phyloP scores from a whole-genome alignment of 2,329 filamentous ascomycete species.

The Volutella citrinella region DNA sequence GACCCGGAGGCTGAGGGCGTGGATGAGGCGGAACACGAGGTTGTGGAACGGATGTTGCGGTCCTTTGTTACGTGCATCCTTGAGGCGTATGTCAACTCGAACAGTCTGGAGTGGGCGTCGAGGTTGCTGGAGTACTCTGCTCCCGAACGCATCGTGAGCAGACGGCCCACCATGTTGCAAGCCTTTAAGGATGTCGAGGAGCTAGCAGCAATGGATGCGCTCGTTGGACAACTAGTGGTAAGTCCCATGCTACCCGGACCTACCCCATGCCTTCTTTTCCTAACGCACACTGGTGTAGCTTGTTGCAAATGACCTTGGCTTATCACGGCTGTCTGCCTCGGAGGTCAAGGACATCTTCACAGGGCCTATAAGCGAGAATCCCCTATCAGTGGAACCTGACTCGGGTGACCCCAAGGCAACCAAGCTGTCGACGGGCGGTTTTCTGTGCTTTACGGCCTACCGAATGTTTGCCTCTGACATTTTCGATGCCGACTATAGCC shows the following conservation, averaged over 20 bases:
- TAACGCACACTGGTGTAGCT: slow-evolving; percentile 41
- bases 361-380: slow-evolving; percentile 40
- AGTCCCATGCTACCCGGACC: slow-evolving; percentile 24
- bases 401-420: slow-evolving; percentile 48
- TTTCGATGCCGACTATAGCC: slow-evolving; percentile 54
- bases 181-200: slow-evolving; percentile 62
- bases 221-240: slow-evolving; percentile 71
- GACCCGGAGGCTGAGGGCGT: slow-evolving; percentile 54
- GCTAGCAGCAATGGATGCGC: slow-evolving; percentile 59
- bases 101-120: slow-evolving; percentile 59
- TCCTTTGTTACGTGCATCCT: slow-evolving; percentile 76
- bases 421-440: slow-evolving; percentile 56
- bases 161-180: slow-evolving; percentile 58
- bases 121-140: slow-evolving; percentile 67
- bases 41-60: slow-evolving; percentile 65
- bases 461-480: slow-evolving; percentile 61
- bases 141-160: slow-evolving; percentile 61
- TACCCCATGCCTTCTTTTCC: not conserved
- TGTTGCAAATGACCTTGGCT: slow-evolving; percentile 59
- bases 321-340: slow-evolving; percentile 43
- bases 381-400: slow-evolving; percentile 45
- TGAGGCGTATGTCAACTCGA: slow-evolving; percentile 67
- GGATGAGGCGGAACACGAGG: slow-evolving; percentile 47
- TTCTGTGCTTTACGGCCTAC: slow-evolving; percentile 58
- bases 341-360: slow-evolving; percentile 46